Percentiles rank a stretch among this genome's conserved stretches.
These are phyloP conservation scores for Didymella sp. DNA, from an alignment of 2,329 filamentous ascomycete species.

Conservation along the genomic window DNA sequence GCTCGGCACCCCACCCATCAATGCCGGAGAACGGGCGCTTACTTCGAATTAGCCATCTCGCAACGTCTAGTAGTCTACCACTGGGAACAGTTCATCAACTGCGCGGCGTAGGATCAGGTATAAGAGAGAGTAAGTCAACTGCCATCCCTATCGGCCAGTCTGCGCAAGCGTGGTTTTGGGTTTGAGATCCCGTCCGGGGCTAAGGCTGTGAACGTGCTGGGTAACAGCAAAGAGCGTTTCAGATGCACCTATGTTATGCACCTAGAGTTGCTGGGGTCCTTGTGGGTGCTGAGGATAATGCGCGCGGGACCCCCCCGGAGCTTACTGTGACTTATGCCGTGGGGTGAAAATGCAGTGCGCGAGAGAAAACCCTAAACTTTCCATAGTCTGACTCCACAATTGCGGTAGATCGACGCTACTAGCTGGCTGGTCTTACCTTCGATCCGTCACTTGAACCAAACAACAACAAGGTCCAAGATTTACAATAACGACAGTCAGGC, in stretches of 20 bases:
- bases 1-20: slow-evolving; percentile 2
- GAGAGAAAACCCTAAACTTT: slow-evolving; percentile 18
- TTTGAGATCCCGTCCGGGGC: slow-evolving; percentile 16
- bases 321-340: slow-evolving; percentile 11
- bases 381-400: slow-evolving; percentile 14
- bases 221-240: slow-evolving; percentile 18
- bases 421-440: slow-evolving; percentile 1
- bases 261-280: slow-evolving; percentile 5
- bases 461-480: slow-evolving; percentile 1
- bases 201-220: slow-evolving; percentile 22
- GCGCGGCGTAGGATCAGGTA: slow-evolving; percentile 2
- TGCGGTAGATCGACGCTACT: slow-evolving; percentile 17
- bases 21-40: slow-evolving; percentile 1
- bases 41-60: slow-evolving; percentile 21
- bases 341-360: slow-evolving; percentile 2
- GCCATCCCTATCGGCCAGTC: slow-evolving; percentile 5
- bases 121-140: slow-evolving; percentile 15
- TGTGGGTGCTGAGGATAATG: slow-evolving; percentile 12
- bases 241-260: slow-evolving; percentile 18
- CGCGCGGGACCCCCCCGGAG: background rate
- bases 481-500: background rate
- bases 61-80: slow-evolving; percentile 8
- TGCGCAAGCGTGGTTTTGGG: slow-evolving; percentile 20
- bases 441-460: slow-evolving; percentile 1
- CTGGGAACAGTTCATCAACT: slow-evolving; percentile 6